Evolutionary conservation across 345 rosid genomes (phyloP).

Genomic region (Hypericum androsaemum): DNA sequence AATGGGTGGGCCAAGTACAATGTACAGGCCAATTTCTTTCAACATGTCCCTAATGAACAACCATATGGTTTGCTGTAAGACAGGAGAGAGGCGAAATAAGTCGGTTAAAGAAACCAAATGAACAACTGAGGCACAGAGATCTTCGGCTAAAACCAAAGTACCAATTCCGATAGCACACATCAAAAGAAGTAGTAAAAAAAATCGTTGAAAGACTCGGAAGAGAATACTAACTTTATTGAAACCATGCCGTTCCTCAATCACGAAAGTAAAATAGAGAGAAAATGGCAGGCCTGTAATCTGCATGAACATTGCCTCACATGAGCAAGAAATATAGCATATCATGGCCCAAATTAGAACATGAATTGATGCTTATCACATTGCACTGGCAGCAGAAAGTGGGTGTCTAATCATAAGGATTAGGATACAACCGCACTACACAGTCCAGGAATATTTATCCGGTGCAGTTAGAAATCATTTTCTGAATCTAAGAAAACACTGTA

Average conservation of each 20-base stretch:
- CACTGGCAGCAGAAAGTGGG: too few species aligned
- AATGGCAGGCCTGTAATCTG: slow-evolving; percentile 97
- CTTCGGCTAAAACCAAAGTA: not conserved
- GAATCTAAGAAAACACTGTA: slow-evolving; percentile 5
- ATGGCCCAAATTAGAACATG: too few species aligned
- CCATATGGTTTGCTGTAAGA: slow-evolving; percentile 92
- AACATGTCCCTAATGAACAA: slow-evolving; percentile 78
- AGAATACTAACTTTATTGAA: slow-evolving; percentile 76
- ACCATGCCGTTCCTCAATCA: slow-evolving; percentile 95
- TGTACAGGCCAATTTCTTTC: slow-evolving; percentile 63
- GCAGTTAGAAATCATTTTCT: too few species aligned
- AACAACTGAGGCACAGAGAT: too few species aligned
- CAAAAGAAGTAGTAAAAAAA: slow-evolving; percentile 9
- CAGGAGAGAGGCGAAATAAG: too few species aligned
- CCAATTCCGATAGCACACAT: not conserved
- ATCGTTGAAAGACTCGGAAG: slow-evolving; percentile 3
- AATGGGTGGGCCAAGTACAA: slow-evolving; percentile 78
- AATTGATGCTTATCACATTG: too few species aligned
- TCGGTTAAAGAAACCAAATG: not conserved
- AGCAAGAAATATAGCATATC: not conserved
- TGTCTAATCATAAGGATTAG: too few species aligned
- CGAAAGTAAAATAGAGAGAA: slow-evolving; percentile 89
- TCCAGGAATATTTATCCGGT: too few species aligned
- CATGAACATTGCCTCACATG: slow-evolving; percentile 14
- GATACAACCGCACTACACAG: too few species aligned